Percentiles rank a stretch among this genome's conserved stretches.
Conservation (phyloP, 441 rosid genomes). For the Dalechampia spathulata region DNA sequence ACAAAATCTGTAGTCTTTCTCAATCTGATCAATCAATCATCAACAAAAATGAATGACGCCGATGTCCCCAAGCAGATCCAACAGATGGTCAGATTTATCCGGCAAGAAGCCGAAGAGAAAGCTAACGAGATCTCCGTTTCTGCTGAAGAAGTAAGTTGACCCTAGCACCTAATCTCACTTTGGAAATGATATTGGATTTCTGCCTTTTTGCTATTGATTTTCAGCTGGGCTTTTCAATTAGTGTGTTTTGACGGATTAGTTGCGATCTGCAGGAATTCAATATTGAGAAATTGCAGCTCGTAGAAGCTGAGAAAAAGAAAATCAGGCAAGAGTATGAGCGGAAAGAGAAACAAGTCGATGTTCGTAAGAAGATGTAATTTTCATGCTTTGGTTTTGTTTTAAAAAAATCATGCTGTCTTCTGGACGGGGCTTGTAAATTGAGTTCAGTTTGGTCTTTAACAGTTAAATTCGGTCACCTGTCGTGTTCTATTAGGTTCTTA, state of each 20-base stretch:
- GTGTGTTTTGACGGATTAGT: not conserved
- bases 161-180: too few relatives aligned
- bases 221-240: constrained; percentile 8
- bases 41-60: constrained; percentile 81
- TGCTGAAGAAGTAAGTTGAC: constrained; percentile 75
- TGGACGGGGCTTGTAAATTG: too few relatives aligned
- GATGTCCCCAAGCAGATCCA: constrained; percentile 88
- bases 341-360: constrained; percentile 81
- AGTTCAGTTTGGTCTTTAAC: too few relatives aligned
- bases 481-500: too few relatives aligned
- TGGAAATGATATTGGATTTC: too few relatives aligned
- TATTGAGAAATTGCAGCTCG: constrained; percentile 75
- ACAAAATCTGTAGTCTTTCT: too few relatives aligned
- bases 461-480: too few relatives aligned
- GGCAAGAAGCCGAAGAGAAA: constrained; percentile 88
- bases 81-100: constrained; percentile 93
- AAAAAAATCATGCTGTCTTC: too few relatives aligned
- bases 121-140: constrained; percentile 86
- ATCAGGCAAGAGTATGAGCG: constrained; percentile 88
- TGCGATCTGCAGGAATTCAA: constrained; percentile 65
- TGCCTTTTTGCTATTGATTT: too few relatives aligned
- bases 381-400: too few relatives aligned
- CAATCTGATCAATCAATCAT: too few relatives aligned
- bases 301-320: constrained; percentile 95
- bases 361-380: constrained; percentile 70